Base-by-base conservation (phyloP, 1,284 basidiomycete genomes). In the Malassezia equina region DNA sequence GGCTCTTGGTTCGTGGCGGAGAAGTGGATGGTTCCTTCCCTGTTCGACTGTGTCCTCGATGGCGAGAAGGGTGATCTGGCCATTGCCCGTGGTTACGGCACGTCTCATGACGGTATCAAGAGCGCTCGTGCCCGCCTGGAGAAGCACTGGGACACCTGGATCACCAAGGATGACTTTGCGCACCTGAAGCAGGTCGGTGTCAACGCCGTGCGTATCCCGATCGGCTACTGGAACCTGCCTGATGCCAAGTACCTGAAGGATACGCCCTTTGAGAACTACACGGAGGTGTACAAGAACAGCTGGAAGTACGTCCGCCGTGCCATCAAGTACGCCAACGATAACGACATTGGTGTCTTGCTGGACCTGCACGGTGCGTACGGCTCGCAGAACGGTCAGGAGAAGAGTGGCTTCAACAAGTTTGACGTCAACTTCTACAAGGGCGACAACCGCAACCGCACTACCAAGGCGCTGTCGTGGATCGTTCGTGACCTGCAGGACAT, bases 121-220 rank as follows among this genome's bases (percentile, higher is more conserved):
- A 71, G 69, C 59, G 83, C 85, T 17, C 62, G 56, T 13, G 61
- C 66, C 9, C 60, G 63, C 52, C 57, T 88, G 56, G 85, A 88
- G 73, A 78, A 78, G 42, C 86, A 86, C 73, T 88, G 86, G 86
- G 84, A 85, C 63, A 84, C 83, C 6, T 88, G 83, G 76, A 82
- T 88, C 71, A 82, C 77, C 15, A 76, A 77, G 47, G 67, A 69
- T 31, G 78, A 78, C 55, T 78, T 78, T 59, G 62, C 64, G 48
- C 63, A 69, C 27, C 64, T 77, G 58, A 53, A 67, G 56, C 24
- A 57, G 54, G 51, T 67, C 65, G 63, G 73, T 47, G 58, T 77
- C 64, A 69, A 77, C 72, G 71, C 77, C 49, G 64, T 78, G 32
- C 12, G 79, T 33, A 19, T 65, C 0, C 67, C 73, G 51, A 68